Conservation (phyloP, 2,329 filamentous ascomycete genomes). For the Fusarium graminum region DNA sequence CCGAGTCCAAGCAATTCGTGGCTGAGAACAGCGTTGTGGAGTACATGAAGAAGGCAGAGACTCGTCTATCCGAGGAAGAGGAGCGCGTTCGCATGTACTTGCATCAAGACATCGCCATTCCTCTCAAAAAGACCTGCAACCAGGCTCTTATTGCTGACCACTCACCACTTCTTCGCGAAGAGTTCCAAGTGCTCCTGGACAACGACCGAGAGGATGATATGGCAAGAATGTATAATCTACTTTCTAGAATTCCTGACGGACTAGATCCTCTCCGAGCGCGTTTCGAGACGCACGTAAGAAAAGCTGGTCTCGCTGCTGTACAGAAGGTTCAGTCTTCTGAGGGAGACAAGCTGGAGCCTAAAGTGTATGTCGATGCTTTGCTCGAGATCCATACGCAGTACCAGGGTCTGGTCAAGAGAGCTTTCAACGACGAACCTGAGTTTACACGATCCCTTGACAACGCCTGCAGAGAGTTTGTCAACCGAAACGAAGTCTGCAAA, state of each 20-base stretch:
- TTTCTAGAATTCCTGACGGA: constrained; percentile 90
- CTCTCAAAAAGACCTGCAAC: constrained; percentile 89
- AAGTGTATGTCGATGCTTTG: constrained; percentile 94
- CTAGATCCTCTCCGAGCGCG: constrained; percentile 87
- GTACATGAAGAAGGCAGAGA: constrained; percentile 99
- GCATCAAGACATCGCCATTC: constrained; percentile 87
- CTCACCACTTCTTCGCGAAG: constrained; percentile 86
- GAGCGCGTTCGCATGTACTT: constrained; percentile 93
- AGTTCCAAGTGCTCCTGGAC: constrained; percentile 94
- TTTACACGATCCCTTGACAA: constrained; percentile 97
- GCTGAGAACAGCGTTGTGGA: constrained; percentile 98
- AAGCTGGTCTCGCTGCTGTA: constrained; percentile 87
- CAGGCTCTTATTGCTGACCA: constrained; percentile 91
- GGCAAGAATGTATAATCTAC: constrained; percentile 93
- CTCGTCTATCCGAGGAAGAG: constrained; percentile 90
- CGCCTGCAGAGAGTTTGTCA: constrained; percentile 97
- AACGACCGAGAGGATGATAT: constrained; percentile 96
- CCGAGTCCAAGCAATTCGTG: constrained; percentile 93
- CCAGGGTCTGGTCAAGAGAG: constrained; percentile 87
- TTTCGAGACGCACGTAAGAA: constrained; percentile 93
- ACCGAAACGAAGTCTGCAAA: constrained; percentile 96
- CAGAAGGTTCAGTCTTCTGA: constrained; percentile 89
- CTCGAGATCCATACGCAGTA: constrained; percentile 96
- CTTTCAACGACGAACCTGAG: constrained; percentile 95
- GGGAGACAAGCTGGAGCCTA: constrained; percentile 91